These are phyloP conservation scores for Alternaria ethzedia DNA, from an alignment of 2,329 filamentous ascomycete species.

Conservation along the genomic window DNA sequence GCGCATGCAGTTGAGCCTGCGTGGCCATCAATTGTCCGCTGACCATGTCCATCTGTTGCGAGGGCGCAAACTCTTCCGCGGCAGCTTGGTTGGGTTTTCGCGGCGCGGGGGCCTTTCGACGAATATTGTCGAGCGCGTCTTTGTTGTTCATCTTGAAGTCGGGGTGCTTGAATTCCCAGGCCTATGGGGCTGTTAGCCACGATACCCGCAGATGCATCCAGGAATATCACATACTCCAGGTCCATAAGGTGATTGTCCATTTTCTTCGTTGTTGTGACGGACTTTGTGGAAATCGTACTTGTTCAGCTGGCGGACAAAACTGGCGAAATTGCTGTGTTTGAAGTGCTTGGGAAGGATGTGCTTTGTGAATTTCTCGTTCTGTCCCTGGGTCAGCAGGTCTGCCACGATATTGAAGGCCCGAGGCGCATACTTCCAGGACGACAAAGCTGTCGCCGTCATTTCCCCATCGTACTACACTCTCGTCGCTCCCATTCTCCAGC, in stretches of 20 bases:
- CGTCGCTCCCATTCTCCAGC: conserved; percentile 93
- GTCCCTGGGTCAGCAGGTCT: conserved; percentile 24
- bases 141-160: conserved; percentile 96
- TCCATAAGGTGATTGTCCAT: conserved; percentile 80
- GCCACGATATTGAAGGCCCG: neutral
- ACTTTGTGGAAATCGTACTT: conserved; percentile 99
- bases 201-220: neutral
- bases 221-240: conserved; percentile 65
- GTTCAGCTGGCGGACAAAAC: conserved; percentile 93
- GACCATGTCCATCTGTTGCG: conserved; percentile 87
- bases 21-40: conserved; percentile 88
- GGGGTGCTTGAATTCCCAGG: conserved; percentile 97
- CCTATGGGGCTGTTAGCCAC: conserved; percentile 57
- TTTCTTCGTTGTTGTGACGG: conserved; percentile 86
- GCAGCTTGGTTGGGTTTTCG: conserved; percentile 67
- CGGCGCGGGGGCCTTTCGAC: conserved; percentile 90
- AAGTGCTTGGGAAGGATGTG: conserved; percentile 97
- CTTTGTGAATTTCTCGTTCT: conserved; percentile 99
- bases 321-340: conserved; percentile 98
- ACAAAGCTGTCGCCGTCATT: conserved; percentile 96
- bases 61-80: conserved; percentile 74
- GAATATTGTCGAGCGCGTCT: conserved; percentile 94
- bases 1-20: conserved; percentile 86
- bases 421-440: conserved; percentile 79
- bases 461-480: conserved; percentile 93